Conservation (phyloP, 2,329 filamentous ascomycete genomes). For the Rutstroemia sp. region DNA sequence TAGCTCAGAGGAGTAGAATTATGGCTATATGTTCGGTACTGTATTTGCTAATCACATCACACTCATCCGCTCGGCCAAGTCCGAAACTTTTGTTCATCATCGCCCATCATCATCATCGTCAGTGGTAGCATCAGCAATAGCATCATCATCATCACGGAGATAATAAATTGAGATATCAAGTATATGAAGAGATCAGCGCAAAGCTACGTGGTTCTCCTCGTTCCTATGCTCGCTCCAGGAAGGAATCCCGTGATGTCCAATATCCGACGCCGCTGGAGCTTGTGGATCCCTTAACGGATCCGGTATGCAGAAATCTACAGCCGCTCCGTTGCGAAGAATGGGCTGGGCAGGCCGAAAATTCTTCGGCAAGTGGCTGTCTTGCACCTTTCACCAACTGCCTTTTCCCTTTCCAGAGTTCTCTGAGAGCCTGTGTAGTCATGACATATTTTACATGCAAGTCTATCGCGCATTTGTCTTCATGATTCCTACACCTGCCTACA, state of each 20-base stretch:
- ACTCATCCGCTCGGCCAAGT: not conserved
- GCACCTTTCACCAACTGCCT: too few relatives aligned
- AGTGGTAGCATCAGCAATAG: too few relatives aligned
- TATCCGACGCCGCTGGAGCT: not conserved
- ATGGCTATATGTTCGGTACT: too few relatives aligned
- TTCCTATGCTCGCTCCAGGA: not conserved
- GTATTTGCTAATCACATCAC: not conserved
- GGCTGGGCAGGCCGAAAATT: not conserved
- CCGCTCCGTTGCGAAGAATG: not conserved
- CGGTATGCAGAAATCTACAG: not conserved
- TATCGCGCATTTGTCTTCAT: not conserved
- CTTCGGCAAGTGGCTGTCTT: too few relatives aligned
- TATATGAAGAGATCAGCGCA: not conserved
- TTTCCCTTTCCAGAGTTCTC: too few relatives aligned
- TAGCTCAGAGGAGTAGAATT: too few relatives aligned
- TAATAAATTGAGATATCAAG: not conserved
- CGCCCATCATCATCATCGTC: too few relatives aligned
- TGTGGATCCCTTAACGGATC: not conserved
- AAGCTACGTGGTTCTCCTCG: not conserved
- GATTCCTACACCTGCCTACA: not conserved
- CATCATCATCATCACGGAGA: not conserved
- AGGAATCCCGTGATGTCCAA: conserved; percentile 3
- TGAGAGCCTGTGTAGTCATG: too few relatives aligned
- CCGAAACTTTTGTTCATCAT: not conserved
- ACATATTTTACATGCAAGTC: too few relatives aligned